Evolutionary conservation across 805 yeast species (phyloP), one percentile per base, ranked within the genome.

Genomic region (Wickerhamiella cacticola): DNA sequence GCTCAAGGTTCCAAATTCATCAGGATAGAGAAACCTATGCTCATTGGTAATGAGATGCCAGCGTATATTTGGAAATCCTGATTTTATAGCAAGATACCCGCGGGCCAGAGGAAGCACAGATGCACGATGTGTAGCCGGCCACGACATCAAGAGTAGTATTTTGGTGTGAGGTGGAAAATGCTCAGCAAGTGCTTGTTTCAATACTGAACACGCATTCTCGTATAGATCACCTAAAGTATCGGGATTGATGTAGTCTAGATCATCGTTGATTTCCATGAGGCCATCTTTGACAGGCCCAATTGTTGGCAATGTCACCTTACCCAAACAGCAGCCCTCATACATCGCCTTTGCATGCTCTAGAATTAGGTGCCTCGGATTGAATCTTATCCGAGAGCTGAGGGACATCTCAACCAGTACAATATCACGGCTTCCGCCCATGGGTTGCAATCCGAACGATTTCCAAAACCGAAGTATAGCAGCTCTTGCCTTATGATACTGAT

Each of bases 381-480:
- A 50, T 21, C 42, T 23, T 12, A 39, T 39, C 13, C 29, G 28
- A 0, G 53, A 29, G 3, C 48, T 51, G 2, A 57, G 45, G 1
- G 55, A 48, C 10, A 68, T 18, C 29, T 63, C 23, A 3, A 66
- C 48, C 7, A 63, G 40, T 1, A 53, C 45, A 10, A 65, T 44
- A 35, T 63, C 56, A 23, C 62, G 63, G 9, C 58, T 51, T 0
- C 62, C 64, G 23, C 52, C 39, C 12, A 52, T 48, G 0, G 71
- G 71, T 10, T 57, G 46, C 25, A 68, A 53, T 1, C 68, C 67
- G 53, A 68, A 59, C 3, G 58, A 51, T 38, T 63, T 59, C 71
- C 71, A 68, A 50, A 68, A 68, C 22, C 67, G 48, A 15, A 68
- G 48, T 9, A 66, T 63, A 0, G 70, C 59, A 0, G 68, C 61